Evolutionary conservation across 1,139 yeast genomes (phyloP).

Genomic region (Magnusiomyces tetraspermus): DNA sequence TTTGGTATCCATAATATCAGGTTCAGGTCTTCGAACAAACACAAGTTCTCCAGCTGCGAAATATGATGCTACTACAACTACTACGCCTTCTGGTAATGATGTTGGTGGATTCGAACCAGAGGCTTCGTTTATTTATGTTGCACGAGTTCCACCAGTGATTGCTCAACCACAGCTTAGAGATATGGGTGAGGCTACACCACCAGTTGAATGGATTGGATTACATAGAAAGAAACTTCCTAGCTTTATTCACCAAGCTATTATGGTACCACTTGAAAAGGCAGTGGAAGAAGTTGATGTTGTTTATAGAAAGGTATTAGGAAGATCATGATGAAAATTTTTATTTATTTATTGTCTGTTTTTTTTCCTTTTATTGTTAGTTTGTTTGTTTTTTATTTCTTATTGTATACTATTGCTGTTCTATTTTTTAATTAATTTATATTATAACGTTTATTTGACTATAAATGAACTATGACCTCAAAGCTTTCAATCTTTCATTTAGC

Average conservation of each 20-base stretch:
- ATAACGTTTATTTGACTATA: too few relatives aligned
- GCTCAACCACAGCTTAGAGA: slow-evolving; percentile 86
- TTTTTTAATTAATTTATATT: neutral
- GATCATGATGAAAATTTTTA: slow-evolving; percentile 14
- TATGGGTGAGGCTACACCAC: slow-evolving; percentile 94
- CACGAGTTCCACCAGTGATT: slow-evolving; percentile 68
- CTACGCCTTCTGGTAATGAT: too few relatives aligned
- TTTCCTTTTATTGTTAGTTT: neutral
- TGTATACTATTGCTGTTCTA: neutral
- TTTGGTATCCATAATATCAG: neutral
- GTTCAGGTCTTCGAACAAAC: neutral
- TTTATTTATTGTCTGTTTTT: neutral
- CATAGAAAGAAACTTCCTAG: slow-evolving; percentile 80
- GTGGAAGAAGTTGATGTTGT: slow-evolving; percentile 47
- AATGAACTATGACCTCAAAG: slow-evolving; percentile 54
- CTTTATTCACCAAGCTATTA: slow-evolving; percentile 70
- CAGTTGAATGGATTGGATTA: slow-evolving; percentile 94
- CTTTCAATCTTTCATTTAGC: slow-evolving; percentile 79
- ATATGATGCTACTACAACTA: too few relatives aligned
- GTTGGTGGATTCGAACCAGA: slow-evolving; percentile 27
- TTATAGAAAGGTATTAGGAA: slow-evolving; percentile 22
- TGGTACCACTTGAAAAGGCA: slow-evolving; percentile 62
- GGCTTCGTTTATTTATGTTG: slow-evolving; percentile 47
- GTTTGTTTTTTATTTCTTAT: neutral
- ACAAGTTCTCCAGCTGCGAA: neutral